These are phyloP conservation scores for Penicillium sp. DNA, from an alignment of 2,329 filamentous ascomycete species.

Conservation along the genomic window DNA sequence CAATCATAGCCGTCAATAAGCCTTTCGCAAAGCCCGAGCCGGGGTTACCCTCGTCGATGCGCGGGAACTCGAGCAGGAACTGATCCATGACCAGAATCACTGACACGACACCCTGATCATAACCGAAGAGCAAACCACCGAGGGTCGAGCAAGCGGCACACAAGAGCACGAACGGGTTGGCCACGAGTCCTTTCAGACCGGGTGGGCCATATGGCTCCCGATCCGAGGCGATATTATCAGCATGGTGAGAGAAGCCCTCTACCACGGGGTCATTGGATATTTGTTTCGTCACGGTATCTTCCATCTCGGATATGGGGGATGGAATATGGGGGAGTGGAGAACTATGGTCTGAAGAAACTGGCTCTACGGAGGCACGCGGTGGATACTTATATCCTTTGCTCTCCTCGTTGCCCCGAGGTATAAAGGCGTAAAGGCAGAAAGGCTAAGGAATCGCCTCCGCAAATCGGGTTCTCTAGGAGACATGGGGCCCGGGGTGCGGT, in stretches of 20 bases:
- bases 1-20: conserved; percentile 58
- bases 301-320: conserved; percentile 15
- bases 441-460: background rate
- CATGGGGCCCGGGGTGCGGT: background rate
- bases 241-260: conserved; percentile 37
- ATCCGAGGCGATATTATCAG: conserved; percentile 31
- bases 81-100: conserved; percentile 56
- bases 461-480: background rate
- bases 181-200: conserved; percentile 51
- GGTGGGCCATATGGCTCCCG: conserved; percentile 36
- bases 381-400: background rate
- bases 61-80: conserved; percentile 49
- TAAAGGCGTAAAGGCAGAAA: background rate
- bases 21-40: conserved; percentile 46
- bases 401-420: background rate
- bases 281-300: conserved; percentile 20
- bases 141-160: conserved; percentile 55
- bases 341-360: background rate
- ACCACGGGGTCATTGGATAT: conserved; percentile 18
- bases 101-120: conserved; percentile 49
- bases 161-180: conserved; percentile 52
- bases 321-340: background rate
- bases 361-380: background rate
- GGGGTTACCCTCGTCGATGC: conserved; percentile 41
- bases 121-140: conserved; percentile 54